phyloP scores from a whole-genome alignment of 768 basidiomycete genomes.

The Clitopilus hobsonii region DNA sequence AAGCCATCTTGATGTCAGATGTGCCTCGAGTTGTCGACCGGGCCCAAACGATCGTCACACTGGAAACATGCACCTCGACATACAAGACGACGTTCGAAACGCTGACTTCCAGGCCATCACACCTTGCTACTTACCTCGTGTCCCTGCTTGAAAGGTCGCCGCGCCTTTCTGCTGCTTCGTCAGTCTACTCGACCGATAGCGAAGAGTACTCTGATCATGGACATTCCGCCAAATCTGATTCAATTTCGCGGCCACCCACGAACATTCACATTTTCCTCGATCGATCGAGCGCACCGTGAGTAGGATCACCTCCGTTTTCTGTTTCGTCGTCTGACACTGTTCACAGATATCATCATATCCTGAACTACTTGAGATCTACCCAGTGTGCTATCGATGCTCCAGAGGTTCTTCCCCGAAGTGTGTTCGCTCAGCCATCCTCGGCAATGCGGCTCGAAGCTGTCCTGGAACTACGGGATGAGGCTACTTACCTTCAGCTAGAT shows the following conservation, averaged over 20 bases:
- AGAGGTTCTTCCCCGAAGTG: conserved; percentile 55
- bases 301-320: conserved; percentile 7
- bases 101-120: conserved; percentile 63
- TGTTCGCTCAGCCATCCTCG: conserved; percentile 41
- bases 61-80: conserved; percentile 70
- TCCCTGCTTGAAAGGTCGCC: conserved; percentile 34
- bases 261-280: conserved; percentile 75
- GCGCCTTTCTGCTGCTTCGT: conserved; percentile 42
- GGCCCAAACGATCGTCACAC: conserved; percentile 58
- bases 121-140: conserved; percentile 54
- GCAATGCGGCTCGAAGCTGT: conserved; percentile 56
- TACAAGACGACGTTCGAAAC: conserved; percentile 66
- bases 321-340: background rate
- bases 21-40: conserved; percentile 49
- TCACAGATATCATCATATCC: conserved; percentile 63
- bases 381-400: conserved; percentile 38
- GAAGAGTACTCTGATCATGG: conserved; percentile 49
- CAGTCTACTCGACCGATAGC: conserved; percentile 51
- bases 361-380: conserved; percentile 66
- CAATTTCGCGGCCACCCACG: conserved; percentile 39
- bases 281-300: conserved; percentile 75
- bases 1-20: conserved; percentile 60
- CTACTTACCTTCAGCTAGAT: conserved; percentile 66
- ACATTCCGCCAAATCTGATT: conserved; percentile 59
- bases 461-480: conserved; percentile 77